Base-by-base conservation (phyloP, 352 stramenopile species). In the Phytophthora nicotianae region DNA sequence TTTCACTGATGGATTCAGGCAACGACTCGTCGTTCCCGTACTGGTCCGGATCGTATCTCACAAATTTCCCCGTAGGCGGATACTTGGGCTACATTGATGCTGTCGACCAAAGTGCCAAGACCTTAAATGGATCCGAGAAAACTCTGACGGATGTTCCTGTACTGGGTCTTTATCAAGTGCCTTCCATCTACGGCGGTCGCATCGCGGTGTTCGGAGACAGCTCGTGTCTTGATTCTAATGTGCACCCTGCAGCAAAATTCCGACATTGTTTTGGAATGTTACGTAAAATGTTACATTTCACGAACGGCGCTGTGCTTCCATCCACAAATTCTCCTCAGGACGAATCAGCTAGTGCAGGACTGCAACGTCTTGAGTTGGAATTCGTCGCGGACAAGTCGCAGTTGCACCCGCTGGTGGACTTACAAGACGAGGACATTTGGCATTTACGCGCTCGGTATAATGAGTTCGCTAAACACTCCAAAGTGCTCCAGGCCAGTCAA, bases 201-300 rank as follows among this genome's bases (percentile, higher is more conserved):
- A 90, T 93, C 16, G 83, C 82, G 9, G 82, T 91, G 19, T 91
- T 87, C 50, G 85, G 85, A 9, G 85, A 93, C 58, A 87, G 72
- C 13, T 86, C 82, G 16, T 93, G 82, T 52, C 64, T 93, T 14
- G 85, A 93, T 33, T 75, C 81, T 5, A 88, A 76, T 26, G 79
- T 79, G 5, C 78, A 91, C 33, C 57, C 60, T 33, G 32, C 42
- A 21, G 38, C 66, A 8, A 72, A 68, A 54, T 86, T 88, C 55
- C 66, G 60, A 4, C 58, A 89, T 43, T 92, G 83, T 56, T 90
- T 90, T 26, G 50, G 55, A 16, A 89, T 90, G 81, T 58, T 90
- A n/a, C 69, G 68, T 1, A 64, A 72, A 21, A 65, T 92, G 23
- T 48, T 92, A 17, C 59, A 49, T 24, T 92, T 91, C 52, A 83